Conservation (phyloP, 371 early-diverging fungal genomes). For the Zopfochytrium polystomum region DNA sequence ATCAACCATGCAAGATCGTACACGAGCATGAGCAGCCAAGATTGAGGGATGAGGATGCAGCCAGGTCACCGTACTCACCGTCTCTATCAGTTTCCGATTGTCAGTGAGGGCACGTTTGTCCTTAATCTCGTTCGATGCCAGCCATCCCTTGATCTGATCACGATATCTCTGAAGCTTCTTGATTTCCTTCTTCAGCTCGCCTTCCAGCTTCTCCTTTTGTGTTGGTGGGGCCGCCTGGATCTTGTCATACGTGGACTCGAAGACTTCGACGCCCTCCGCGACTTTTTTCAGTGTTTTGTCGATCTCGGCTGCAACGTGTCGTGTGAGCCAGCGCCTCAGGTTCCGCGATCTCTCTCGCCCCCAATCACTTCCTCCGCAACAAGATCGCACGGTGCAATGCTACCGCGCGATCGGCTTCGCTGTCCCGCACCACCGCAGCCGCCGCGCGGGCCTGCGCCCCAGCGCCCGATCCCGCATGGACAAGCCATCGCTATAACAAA, state of each 20-base stretch:
- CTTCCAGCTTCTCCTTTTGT: constrained; percentile 94
- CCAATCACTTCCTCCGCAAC: too few species aligned
- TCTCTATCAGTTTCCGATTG: constrained; percentile 89
- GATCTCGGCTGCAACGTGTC: constrained; percentile 80
- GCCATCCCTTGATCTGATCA: constrained; percentile 96
- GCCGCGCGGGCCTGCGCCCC: too few species aligned
- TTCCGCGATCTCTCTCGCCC: too few species aligned
- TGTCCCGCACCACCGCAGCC: too few species aligned
- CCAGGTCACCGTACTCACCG: constrained; percentile 39
- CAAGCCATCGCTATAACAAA: too few species aligned
- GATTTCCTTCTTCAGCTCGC: constrained; percentile 95
- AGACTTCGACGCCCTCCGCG: constrained; percentile 89
- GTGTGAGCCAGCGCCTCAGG: too few species aligned
- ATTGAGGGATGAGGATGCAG: constrained; percentile 2
- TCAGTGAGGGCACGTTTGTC: constrained; percentile 87
- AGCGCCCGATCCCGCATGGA: too few species aligned
- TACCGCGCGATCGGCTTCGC: too few species aligned
- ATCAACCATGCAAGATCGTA: too few species aligned
- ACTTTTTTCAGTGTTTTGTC: constrained; percentile 94
- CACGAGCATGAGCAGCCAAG: neutral
- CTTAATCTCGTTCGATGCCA: constrained; percentile 89
- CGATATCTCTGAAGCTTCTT: constrained; percentile 93
- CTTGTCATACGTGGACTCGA: constrained; percentile 88
- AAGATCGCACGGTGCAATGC: too few species aligned
- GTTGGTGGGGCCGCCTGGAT: constrained; percentile 68